Percentiles rank a stretch among this genome's conserved stretches.
Evolutionary conservation across 768 basidiomycete species (phyloP).

Genomic region (Suillus discolor): DNA sequence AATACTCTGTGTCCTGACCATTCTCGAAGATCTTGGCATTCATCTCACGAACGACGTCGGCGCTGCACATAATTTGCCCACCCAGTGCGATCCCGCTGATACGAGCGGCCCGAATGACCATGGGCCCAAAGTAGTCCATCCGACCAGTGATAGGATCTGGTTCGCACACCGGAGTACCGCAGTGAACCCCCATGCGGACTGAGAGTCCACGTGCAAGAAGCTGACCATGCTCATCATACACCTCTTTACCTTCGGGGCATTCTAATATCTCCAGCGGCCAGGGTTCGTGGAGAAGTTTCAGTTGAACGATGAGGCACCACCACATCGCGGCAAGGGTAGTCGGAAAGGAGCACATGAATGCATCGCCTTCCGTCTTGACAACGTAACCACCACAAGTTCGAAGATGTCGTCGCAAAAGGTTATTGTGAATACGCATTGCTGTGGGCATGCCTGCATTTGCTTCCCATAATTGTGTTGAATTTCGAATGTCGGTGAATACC

Average conservation of each 20-base stretch:
- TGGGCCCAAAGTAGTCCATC: constrained; percentile 98
- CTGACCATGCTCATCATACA: constrained; percentile 64
- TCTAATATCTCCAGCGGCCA: constrained; percentile 97
- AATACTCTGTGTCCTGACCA: constrained; percentile 62
- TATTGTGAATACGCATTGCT: constrained; percentile 90
- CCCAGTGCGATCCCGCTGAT: constrained; percentile 83
- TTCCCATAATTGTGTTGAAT: constrained; percentile 97
- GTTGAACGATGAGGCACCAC: constrained; percentile 89
- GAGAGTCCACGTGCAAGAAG: constrained; percentile 86
- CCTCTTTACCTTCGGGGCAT: constrained; percentile 85
- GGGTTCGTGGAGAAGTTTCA: constrained; percentile 73
- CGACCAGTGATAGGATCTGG: constrained; percentile 88
- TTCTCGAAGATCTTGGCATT: constrained; percentile 56
- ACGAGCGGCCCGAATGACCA: constrained; percentile 92
- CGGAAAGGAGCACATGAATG: constrained; percentile 98
- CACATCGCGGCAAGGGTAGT: constrained; percentile 83
- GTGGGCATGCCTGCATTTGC: constrained; percentile 93
- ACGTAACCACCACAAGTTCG: constrained; percentile 95
- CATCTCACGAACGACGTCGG: constrained; percentile 85
- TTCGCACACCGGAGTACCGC: constrained; percentile 87
- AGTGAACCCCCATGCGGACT: constrained; percentile 97
- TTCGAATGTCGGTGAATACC: constrained; percentile 97
- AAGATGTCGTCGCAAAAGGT: constrained; percentile 79
- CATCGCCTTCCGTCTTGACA: constrained; percentile 99
- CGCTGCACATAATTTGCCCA: constrained; percentile 92